Evolutionary conservation across 768 basidiomycete species (phyloP).

Genomic region (Gautieria morchelliformis): DNA sequence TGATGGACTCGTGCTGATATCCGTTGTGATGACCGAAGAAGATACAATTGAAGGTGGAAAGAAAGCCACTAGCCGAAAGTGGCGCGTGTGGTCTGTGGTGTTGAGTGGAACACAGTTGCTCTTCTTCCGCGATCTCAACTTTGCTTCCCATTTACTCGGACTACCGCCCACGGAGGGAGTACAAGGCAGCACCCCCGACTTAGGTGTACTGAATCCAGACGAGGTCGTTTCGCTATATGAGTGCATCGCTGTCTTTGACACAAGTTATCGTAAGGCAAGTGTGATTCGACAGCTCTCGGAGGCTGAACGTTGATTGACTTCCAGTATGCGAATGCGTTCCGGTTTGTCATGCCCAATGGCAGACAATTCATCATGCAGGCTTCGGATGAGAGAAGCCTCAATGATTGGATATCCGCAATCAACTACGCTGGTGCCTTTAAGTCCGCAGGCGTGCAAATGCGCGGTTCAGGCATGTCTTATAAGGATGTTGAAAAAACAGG

Average conservation of each 20-base stretch:
- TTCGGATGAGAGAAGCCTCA: constrained; percentile 57
- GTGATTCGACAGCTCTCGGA: not conserved
- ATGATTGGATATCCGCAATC: constrained; percentile 84
- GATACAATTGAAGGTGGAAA: constrained; percentile 69
- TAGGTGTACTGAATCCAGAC: constrained; percentile 61
- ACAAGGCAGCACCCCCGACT: constrained; percentile 29
- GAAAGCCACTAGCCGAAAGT: constrained; percentile 71
- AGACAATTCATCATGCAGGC: constrained; percentile 79
- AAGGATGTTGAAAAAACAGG: constrained; percentile 71
- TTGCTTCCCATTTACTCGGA: constrained; percentile 38
- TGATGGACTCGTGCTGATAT: not conserved
- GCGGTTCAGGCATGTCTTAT: constrained; percentile 58
- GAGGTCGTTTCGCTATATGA: constrained; percentile 74
- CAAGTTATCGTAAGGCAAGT: constrained; percentile 64
- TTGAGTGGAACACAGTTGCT: constrained; percentile 86
- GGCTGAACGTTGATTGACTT: not conserved
- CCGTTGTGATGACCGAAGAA: constrained; percentile 24
- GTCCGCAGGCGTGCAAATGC: constrained; percentile 72
- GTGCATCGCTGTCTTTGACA: constrained; percentile 73
- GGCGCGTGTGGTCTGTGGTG: constrained; percentile 78
- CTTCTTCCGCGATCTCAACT: constrained; percentile 70
- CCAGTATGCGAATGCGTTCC: constrained; percentile 65
- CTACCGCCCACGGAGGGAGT: constrained; percentile 29
- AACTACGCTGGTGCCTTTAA: constrained; percentile 95
- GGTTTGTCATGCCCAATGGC: constrained; percentile 65